Base-by-base conservation (phyloP, 192 early-diverging fungal species). In the Lunasporangiospora selenospora region DNA sequence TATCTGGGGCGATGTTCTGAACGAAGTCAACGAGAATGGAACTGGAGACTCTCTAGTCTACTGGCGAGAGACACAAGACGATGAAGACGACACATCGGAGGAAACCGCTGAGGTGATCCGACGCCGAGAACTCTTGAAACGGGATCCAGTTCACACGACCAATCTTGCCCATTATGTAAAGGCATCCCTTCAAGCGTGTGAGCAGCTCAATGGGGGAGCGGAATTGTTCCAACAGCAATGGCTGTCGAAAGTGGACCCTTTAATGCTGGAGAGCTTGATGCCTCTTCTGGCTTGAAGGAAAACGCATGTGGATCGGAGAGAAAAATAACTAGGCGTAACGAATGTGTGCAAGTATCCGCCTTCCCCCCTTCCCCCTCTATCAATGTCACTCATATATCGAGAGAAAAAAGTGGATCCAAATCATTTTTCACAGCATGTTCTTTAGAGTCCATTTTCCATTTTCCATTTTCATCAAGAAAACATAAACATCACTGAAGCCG, bases 11-110 rank as follows among this genome's bases (percentile, higher is more conserved):
- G 85, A 88, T 65, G 87, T 91, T 0, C 49, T 83, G 39, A 75
- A 78, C 32, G 90, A 93, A 31, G 65, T 91, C 1, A 78, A 78
- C 38, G 87, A 85, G 39, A 65, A 80, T n/a, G 86, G 83, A 9
- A 57, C 69, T 18, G 83, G 82, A 58, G 88, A 86, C 80, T 88
- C 84, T 19, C 65, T 89, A 41, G 67, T 87, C 10, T 85, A 87
- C 58, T 79, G 82, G 67, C 71, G 79, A 50, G 77, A 85, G 67
- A 41, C 79, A 8, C 66, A 75, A 31, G 53, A 65, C 26, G 82
- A 81, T 30, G 81, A 84, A n/a, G 80, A 84, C 21, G 81, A 83
- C 40, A 55, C 51, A 13, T 76, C 76, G 8, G 81, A 81, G 40
- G 75, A 75, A 26, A 78, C 81, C 3, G 64, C 81, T n/a, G 85